Conservation (phyloP, 805 yeast genomes). For the Saccharomycopsis fibuligera region DNA sequence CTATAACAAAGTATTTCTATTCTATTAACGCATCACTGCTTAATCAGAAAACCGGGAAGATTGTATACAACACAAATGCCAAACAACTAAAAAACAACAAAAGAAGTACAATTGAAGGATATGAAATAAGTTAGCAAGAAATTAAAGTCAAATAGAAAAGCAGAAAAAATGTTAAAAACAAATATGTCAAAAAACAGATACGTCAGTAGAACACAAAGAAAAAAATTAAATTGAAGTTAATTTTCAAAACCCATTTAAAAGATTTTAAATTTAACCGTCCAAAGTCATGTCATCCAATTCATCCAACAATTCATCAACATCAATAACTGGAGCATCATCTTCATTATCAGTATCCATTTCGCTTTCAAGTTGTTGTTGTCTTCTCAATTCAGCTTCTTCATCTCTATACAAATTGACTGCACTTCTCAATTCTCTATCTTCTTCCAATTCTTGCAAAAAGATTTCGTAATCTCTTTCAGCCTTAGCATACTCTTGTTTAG, state of each 20-base stretch:
- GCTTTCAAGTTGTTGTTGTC: conserved; percentile 25
- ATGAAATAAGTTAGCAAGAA: background rate
- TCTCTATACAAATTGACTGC: conserved; percentile 85
- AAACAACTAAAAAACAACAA: background rate
- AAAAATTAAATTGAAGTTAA: no score
- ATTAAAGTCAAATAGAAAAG: background rate
- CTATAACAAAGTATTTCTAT: no score
- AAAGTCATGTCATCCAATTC: conserved; percentile 91
- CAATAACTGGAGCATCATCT: conserved; percentile 84
- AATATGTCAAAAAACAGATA: background rate
- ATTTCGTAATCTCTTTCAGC: conserved; percentile 93
- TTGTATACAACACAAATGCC: no score
- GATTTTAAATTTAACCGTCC: conserved; percentile 51
- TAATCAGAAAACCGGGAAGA: no score
- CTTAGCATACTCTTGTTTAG: conserved; percentile 81
- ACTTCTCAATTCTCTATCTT: conserved; percentile 90
- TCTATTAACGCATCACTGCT: no score
- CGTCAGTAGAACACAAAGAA: background rate
- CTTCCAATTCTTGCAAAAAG: conserved; percentile 96
- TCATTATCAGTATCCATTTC: conserved; percentile 47
- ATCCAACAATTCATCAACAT: conserved; percentile 86
- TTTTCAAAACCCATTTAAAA: no score
- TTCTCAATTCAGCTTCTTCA: conserved; percentile 26
- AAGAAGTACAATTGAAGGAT: no score
- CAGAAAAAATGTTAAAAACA: background rate